Conservation (phyloP, 495 filamentous ascomycete species). For the Talaromyces stipitatus region DNA sequence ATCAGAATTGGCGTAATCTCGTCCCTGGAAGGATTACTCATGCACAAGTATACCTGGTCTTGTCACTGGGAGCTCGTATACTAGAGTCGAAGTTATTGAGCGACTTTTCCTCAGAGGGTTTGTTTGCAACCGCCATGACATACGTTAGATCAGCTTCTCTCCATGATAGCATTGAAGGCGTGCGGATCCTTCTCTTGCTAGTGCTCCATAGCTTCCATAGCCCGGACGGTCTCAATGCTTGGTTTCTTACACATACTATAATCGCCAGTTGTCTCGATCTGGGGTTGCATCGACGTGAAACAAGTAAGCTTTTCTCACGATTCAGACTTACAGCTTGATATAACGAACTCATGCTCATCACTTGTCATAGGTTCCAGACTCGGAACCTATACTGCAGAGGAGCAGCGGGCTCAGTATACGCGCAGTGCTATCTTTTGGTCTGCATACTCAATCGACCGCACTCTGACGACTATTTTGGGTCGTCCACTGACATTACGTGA, state of each 20-base stretch:
- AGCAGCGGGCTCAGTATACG: not conserved
- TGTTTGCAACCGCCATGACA: not conserved
- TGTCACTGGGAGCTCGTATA: not conserved
- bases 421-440: constrained; percentile 2
- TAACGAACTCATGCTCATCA: too few species aligned
- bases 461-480: not conserved
- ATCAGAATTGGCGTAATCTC: not conserved
- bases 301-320: not conserved
- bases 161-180: not conserved
- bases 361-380: too few species aligned
- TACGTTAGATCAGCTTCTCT: not conserved
- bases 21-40: not conserved
- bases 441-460: not conserved
- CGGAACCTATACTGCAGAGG: not conserved
- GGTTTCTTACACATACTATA: not conserved
- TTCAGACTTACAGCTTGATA: too few species aligned
- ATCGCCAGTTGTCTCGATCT: constrained; percentile 1
- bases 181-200: not conserved
- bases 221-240: not conserved
- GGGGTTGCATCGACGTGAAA: constrained; percentile 2
- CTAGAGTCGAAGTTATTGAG: not conserved
- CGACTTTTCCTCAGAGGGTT: not conserved
- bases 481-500: not conserved
- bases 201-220: not conserved
- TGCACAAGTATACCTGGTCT: not conserved